Percentiles rank a stretch among this genome's conserved stretches.
phyloP scores from a whole-genome alignment of 306 rosid species.

The Cicer arietinum region DNA sequence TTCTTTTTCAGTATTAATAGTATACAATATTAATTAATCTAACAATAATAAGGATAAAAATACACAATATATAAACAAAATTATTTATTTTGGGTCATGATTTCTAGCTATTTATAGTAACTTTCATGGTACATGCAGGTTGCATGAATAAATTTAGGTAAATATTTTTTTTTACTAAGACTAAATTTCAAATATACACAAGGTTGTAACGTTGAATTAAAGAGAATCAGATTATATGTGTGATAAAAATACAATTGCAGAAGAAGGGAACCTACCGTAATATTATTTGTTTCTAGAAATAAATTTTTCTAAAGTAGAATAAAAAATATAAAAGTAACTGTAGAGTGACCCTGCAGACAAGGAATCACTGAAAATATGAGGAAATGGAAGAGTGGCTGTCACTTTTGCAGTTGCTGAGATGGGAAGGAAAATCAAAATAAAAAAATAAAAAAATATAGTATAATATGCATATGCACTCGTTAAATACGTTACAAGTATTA shows the following conservation, averaged over 20 bases:
- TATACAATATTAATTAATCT: too few species aligned
- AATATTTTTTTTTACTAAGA: too few species aligned
- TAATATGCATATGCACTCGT: conserved; percentile 40
- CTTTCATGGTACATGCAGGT: neutral
- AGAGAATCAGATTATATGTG: too few species aligned
- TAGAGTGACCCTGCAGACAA: conserved; percentile 43
- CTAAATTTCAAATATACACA: too few species aligned
- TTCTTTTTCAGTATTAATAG: too few species aligned
- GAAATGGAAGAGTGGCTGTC: conserved; percentile 27
- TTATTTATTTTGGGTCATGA: neutral
- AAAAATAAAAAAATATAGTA: too few species aligned
- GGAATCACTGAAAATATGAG: conserved; percentile 44
- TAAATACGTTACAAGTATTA: conserved; percentile 44
- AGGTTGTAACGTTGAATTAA: too few species aligned
- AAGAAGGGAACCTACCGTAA: conserved; percentile 32
- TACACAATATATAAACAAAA: neutral
- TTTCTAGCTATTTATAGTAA: neutral
- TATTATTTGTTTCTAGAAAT: conserved; percentile 24
- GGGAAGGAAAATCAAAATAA: neutral
- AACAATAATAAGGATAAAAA: neutral
- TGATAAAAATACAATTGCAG: too few species aligned
- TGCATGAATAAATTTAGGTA: neutral
- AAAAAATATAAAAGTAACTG: conserved; percentile 26
- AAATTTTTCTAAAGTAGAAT: conserved; percentile 31
- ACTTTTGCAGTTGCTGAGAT: conserved; percentile 42